Evolutionary conservation across 2,329 filamentous ascomycete species (phyloP).

Genomic region (Tolypocladium tundrense): DNA sequence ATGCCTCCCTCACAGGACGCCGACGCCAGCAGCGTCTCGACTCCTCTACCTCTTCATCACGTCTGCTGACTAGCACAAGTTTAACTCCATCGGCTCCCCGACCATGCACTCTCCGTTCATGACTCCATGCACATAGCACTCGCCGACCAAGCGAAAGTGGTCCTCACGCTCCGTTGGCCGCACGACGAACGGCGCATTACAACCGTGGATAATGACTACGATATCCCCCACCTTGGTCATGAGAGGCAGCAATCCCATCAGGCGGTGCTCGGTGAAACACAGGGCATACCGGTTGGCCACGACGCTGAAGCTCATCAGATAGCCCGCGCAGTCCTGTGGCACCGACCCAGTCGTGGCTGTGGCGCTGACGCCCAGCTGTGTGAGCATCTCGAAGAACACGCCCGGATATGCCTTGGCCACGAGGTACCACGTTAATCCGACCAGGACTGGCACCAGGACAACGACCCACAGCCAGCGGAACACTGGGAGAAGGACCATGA

Average conservation of each 20-base stretch:
- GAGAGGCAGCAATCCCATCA: constrained; percentile 5
- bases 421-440: constrained; percentile 1
- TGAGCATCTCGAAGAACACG: neutral
- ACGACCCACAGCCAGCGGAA: constrained; percentile 3
- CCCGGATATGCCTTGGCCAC: neutral
- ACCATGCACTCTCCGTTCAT: constrained; percentile 7
- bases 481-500: constrained; percentile 1
- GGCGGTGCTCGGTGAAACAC: constrained; percentile 1
- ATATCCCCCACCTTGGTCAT: constrained; percentile 1
- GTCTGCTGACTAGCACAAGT: neutral
- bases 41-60: neutral
- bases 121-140: constrained; percentile 7
- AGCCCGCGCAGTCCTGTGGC: constrained; percentile 1
- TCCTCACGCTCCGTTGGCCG: constrained; percentile 1
- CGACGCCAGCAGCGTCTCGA: neutral
- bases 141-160: constrained; percentile 3
- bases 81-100: neutral
- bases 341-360: neutral
- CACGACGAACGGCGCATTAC: constrained; percentile 5
- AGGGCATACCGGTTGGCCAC: constrained; percentile 1
- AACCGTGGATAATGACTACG: constrained; percentile 5
- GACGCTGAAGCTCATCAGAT: neutral
- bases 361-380: constrained; percentile 1
- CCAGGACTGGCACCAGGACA: neutral
- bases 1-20: no score